Evolutionary conservation across 2,329 filamentous ascomycete genomes (phyloP).

Genomic region (Elsinoe australis): DNA sequence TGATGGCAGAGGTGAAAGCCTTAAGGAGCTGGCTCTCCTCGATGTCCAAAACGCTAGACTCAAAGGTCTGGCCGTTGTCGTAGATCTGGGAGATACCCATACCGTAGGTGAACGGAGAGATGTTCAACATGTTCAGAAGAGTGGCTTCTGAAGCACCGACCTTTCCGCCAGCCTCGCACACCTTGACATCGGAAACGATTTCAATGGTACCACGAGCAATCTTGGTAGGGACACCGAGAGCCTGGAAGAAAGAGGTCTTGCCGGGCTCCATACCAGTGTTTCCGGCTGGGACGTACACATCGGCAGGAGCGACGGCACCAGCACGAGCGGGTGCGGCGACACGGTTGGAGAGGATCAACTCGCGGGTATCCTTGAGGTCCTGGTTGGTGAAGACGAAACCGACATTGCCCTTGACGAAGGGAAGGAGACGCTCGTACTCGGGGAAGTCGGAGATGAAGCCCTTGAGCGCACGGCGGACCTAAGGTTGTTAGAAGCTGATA

Average conservation of each 20-base stretch:
- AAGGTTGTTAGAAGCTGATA: conserved; percentile 19
- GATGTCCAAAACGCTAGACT: conserved; percentile 79
- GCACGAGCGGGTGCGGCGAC: conserved; percentile 96
- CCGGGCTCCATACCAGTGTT: conserved; percentile 99
- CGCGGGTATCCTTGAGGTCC: conserved; percentile 85
- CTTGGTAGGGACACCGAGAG: conserved; percentile 99
- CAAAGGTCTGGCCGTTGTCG: conserved; percentile 92
- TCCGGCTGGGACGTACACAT: conserved; percentile 93
- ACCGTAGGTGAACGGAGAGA: conserved; percentile 99
- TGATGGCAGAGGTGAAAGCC: conserved; percentile 71
- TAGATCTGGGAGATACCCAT: conserved; percentile 96
- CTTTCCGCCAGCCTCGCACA: conserved; percentile 85
- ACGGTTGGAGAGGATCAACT: conserved; percentile 94
- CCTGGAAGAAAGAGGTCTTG: conserved; percentile 99
- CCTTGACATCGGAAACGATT: conserved; percentile 96
- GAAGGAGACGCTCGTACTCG: conserved; percentile 96
- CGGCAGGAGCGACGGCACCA: conserved; percentile 85
- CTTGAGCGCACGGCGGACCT: conserved; percentile 95
- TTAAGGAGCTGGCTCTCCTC: conserved; percentile 88
- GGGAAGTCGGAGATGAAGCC: conserved; percentile 84
- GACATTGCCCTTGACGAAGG: conserved; percentile 93
- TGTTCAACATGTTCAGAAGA: conserved; percentile 99
- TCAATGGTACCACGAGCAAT: conserved; percentile 99
- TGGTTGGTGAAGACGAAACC: conserved; percentile 99
- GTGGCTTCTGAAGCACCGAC: conserved; percentile 98